Conservation (phyloP, 495 filamentous ascomycete genomes). For the Xylaria scruposa region DNA sequence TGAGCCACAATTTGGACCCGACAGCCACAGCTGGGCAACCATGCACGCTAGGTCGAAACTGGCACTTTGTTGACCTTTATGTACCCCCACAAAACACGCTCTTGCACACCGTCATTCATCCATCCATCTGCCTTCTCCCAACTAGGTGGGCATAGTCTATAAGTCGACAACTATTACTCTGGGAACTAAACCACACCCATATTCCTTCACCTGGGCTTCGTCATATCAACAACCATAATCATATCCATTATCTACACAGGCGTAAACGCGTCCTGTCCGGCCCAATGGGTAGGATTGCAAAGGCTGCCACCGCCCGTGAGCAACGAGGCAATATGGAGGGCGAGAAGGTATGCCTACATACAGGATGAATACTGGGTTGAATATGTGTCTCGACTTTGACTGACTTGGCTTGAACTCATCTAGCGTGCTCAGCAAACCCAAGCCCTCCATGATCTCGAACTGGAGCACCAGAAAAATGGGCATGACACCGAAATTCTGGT, state of each 20-base stretch:
- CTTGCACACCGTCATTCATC: conserved; percentile 24
- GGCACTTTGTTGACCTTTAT: conserved; percentile 44
- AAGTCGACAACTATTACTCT: conserved; percentile 7
- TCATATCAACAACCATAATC: background rate
- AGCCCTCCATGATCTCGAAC: conserved; percentile 61
- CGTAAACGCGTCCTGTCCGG: conserved; percentile 37
- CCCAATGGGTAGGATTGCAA: conserved; percentile 36
- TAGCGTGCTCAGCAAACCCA: conserved; percentile 40
- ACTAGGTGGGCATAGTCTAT: conserved; percentile 8
- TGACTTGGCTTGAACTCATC: background rate
- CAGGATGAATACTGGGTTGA: background rate
- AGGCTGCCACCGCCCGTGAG: conserved; percentile 35
- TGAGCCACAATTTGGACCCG: background rate
- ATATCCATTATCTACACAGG: background rate
- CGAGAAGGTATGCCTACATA: conserved; percentile 44
- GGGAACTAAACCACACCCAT: background rate
- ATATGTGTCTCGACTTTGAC: background rate
- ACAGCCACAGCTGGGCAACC: conserved; percentile 6
- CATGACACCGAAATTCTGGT: conserved; percentile 64
- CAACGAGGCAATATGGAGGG: conserved; percentile 49
- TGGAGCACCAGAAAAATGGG: conserved; percentile 66
- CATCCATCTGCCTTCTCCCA: background rate
- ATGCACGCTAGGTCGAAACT: conserved; percentile 30
- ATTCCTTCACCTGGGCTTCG: background rate
- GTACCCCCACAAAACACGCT: conserved; percentile 34